Base-by-base conservation (phyloP, 2,329 filamentous ascomycete species). In the Pseudopithomyces maydicus region DNA sequence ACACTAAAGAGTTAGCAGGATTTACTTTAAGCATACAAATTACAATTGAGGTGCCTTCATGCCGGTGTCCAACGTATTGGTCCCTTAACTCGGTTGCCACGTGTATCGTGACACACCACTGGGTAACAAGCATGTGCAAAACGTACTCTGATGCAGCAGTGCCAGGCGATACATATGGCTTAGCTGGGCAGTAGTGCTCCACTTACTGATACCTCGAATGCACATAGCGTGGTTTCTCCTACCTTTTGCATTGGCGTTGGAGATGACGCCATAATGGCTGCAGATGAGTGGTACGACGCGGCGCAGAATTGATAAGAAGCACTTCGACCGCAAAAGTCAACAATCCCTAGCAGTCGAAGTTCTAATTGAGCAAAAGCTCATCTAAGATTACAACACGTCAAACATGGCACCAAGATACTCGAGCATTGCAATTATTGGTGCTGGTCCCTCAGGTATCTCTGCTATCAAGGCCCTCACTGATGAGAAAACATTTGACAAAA, bases 401-500 rank as follows among this genome's bases (percentile, higher is more conserved):
- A 15, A 15, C 6, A 54, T 54, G 52, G 23, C 52, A 43, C 52
- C 44, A 15, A 15, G 44, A 36, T 58, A 61, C 54, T 51, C 68
- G 38, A 43, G 55, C 59, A 56, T 69, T 5, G 67, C 65, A 14
- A 64, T 69, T 12, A 67, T 69, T 29, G 71, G 71, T 2, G 65
- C 70, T 14, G 71, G 71, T n/a, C 71, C 71, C 4, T 69, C 71
- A 6, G 71, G 71, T 4, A 55, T 68, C 10, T 66, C 67, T 19
- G 66, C 71, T 2, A 59, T 67, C 8, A 65, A 68, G 32, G 73
- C 73, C 3, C 60, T 76, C 1, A 52, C 61, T 8, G 64, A 74
- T 36, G 73, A 76, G 53, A 68, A 72, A 1, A 53, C 56, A 8
- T 76, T 76, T 47, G 57, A 68, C n/a, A 66, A 41, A 0, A 70